Base-by-base conservation (phyloP, 2,329 filamentous ascomycete genomes). In the Phialocephala subalpina region DNA sequence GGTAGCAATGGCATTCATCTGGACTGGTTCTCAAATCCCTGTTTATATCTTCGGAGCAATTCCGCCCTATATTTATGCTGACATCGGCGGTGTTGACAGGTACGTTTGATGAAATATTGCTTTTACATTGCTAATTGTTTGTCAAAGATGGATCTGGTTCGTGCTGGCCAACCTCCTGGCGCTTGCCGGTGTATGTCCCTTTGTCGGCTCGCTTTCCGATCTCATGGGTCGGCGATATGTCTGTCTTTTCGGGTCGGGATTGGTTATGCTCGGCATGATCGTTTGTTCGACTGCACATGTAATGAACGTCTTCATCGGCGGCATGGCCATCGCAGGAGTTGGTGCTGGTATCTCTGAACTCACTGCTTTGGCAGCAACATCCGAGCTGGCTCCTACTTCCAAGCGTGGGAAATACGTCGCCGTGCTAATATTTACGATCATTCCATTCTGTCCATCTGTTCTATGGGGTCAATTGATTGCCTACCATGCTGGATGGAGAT, bases 311-410 rank as follows among this genome's bases (percentile, higher is more conserved):
- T 88, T 89, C 67, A 90, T 91, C 69, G 83, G 86, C 84, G 80
- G 81, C 18, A 82, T 82, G 80, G 74, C 75, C 1, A 81, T 92
- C 68, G 83, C 88, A 11, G 90, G 90, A 1, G 80, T 87, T 6
- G 90, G 89, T 38, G 88, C 89, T 12, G 90, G 90, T 16, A 84
- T 92, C 67, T 89, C 88, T 70, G 89, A 92, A 75, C 79, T 92
- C 38, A 92, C 88, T 6, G 88, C 90, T 4, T 80, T 92, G 9
- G 88, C 90, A 33, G 90, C 84, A 38, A 90, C 89, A 1, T 87
- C 88, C 1, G 90, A 92, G 74, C 82, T 92, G 66, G 90, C 88
- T 0, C 90, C 90, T 1, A 86, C 86, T 22, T 81, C 84, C 20
- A 86, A 90, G 75, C 84, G 90, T 57, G 89, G 69, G 33, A 84